Base-by-base conservation (phyloP, 148 eudicot species). In the Camellia japonica region DNA sequence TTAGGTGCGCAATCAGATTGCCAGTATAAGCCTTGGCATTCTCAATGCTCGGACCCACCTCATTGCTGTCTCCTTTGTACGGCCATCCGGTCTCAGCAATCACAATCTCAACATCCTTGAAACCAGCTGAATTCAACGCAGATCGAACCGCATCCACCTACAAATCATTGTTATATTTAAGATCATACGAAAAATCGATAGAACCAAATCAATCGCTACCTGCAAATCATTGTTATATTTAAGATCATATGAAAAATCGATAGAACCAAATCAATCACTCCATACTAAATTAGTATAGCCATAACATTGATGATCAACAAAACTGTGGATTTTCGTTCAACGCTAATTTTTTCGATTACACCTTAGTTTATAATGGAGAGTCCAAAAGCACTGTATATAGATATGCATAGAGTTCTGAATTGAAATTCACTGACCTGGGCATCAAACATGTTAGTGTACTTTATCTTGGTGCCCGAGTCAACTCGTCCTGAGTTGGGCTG, bases 61-160 rank as follows among this genome's bases (percentile, higher is more conserved):
- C 91, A 20, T 86, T 87, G 69, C 59, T 66, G 71, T 88, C 92
- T 9, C 94, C 94, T 56, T 76, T 76, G 63, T 87, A 88, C 8
- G 94, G 90, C 94, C 92, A 91, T 7, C 94, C 92, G 2, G 94
- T 91, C 75, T 91, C 94, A 0, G 94, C 89, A n/a, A 91, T 82
- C 62, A 87, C 85, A 14, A 91, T 89, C 75, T 89, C 91, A 3
- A 91, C 86, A 20, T 71, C 89, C 71, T 81, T 81, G 70, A 82
- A 88, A 0, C 92, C 91, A 85, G 88, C 83, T 15, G 86, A 74
- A 54, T 87, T 80, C 76, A 91, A 64, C 9, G 92, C 94, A 3
- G 94, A 85, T 78, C 87, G 77, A 20, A 89, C 83, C 0, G 92
- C 90, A 67, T 89, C 94, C 67, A 91, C 83, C 92, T 89, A 78